Conservation (phyloP, 1,139 yeast genomes). For the Diutina neorugosa region DNA sequence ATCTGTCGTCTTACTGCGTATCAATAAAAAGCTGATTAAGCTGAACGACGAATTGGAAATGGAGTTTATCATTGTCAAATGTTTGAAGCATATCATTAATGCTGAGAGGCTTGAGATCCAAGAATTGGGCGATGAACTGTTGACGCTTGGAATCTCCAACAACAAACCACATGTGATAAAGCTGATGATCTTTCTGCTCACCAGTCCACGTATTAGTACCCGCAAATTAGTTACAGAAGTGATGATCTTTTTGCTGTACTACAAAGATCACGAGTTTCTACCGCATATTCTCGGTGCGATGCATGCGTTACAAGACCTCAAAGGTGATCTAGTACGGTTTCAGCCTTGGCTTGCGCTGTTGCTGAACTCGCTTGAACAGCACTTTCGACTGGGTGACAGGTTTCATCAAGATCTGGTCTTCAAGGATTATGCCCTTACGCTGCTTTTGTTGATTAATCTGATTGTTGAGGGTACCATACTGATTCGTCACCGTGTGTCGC, state of each 20-base stretch:
- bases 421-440: constrained; percentile 31
- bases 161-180: constrained; percentile 2
- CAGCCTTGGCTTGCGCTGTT: constrained; percentile 32
- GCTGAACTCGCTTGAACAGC: constrained; percentile 24
- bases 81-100: constrained; percentile 3
- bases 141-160: not conserved
- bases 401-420: constrained; percentile 12
- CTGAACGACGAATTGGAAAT: constrained; percentile 3
- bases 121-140: constrained; percentile 1
- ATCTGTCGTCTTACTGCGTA: constrained; percentile 25
- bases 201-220: constrained; percentile 30
- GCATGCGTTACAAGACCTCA: constrained; percentile 21
- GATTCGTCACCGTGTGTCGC: constrained; percentile 17
- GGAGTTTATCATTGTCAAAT: constrained; percentile 1
- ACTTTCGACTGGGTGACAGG: constrained; percentile 5
- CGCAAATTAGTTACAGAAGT: constrained; percentile 32
- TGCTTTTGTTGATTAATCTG: constrained; percentile 32
- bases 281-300: constrained; percentile 22
- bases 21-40: constrained; percentile 7
- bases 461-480: constrained; percentile 25
- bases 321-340: constrained; percentile 25
- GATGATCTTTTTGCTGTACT: constrained; percentile 23
- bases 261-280: constrained; percentile 9
- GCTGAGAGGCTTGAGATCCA: constrained; percentile 2
- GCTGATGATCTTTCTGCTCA: constrained; percentile 19